Evolutionary conservation across 169 alveolate species (phyloP).

Genomic region (Cryptosporidium tyzzeri): DNA sequence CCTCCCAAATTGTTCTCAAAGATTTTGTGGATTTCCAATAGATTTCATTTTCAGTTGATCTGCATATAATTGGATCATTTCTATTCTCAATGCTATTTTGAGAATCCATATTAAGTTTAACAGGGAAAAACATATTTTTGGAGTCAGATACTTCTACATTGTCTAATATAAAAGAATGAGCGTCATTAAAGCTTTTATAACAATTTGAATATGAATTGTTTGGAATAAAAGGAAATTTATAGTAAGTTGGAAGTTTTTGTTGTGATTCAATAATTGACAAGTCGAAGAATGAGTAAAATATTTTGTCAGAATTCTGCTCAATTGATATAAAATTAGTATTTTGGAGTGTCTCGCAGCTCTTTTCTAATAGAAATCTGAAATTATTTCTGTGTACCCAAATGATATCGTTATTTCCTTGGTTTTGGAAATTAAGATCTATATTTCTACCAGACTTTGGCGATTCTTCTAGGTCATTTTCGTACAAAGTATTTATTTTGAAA

Average conservation of each 20-base stretch:
- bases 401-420: conserved; percentile 13
- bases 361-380: conserved; percentile 8
- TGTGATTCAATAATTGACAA: not conserved
- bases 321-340: not conserved
- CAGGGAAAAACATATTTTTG: conserved; percentile 13
- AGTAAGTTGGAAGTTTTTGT: conserved; percentile 7
- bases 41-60: not conserved
- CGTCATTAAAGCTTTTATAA: not conserved
- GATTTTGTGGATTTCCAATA: conserved; percentile 54
- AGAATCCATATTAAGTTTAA: conserved; percentile 5
- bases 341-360: conserved; percentile 4
- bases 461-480: not conserved
- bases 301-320: conserved; percentile 32
- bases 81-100: not conserved
- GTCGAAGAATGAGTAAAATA: conserved; percentile 38
- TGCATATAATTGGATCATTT: not conserved
- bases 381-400: conserved; percentile 62
- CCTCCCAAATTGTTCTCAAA: conserved; percentile 53
- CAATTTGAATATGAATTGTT: not conserved
- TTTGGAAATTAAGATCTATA: not conserved
- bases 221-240: conserved; percentile 32
- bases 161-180: not conserved
- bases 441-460: not conserved
- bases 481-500: conserved; percentile 27
- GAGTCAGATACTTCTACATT: conserved; percentile 14